Base-by-base conservation (phyloP, 345 rosid species). In the Toxicodendron radicans region DNA sequence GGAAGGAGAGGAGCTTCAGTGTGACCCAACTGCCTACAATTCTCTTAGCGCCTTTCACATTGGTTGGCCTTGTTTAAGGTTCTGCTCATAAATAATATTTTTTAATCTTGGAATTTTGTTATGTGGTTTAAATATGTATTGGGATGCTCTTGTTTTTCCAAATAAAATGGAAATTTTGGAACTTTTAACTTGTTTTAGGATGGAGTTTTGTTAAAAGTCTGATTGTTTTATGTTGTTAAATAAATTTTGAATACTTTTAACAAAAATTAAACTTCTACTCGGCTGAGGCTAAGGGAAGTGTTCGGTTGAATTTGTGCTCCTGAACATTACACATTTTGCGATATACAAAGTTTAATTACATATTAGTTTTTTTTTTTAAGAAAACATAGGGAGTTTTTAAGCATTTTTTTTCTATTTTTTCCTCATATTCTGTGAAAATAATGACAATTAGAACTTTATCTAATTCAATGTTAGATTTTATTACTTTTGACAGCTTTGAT, bases 31-130 rank as follows among this genome's bases (percentile, higher is more conserved):
- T 73, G 98, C 82, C 60, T 93, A 96, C 63, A 93, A 93, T 79
- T 90, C 91, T 21, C 98, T 96, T 75, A 92, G 92, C 30, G 99
- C 86, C 51, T 90, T 96, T 83, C 95, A 88, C 77, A 84, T 92
- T 61, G 97, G 97, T 30, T 93, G 98, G 98, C 97, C 99, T 7
- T 93, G 97, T 83, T 82, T 96, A 84, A 96, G 98, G 99, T 95
- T 66, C 9, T 32, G 35, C 33, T 3, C 0, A 10, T 13, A 4
- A 5, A 21, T 10, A 35, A 18, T 7, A 12, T 3, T 69, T 14
- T 20, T 33, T 20, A 20, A 56, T n/a, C 17, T 21, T 69, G 56
- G 0, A 10, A 21, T 51, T 8, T 21, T 68, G 2, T 32, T 32
- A 5, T 69, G 27, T 68, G 41, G 60, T 10, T 54, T 53, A 18